Base-by-base conservation (phyloP, 169 alveolate species). In the Cryptosporidium xiaoi region DNA sequence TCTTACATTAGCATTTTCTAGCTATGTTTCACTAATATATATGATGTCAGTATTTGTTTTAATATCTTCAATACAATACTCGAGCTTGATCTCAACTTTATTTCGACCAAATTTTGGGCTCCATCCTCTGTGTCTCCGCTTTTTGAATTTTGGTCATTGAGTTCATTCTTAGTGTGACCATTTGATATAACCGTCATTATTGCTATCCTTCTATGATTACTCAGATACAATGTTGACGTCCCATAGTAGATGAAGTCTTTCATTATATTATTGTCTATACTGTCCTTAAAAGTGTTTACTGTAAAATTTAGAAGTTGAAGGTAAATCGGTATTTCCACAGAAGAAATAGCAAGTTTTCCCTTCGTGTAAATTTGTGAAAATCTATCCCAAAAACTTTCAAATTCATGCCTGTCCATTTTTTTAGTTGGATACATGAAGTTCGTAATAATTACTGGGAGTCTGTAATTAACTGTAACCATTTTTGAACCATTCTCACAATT, bases 341-440 rank as follows among this genome's bases (percentile, higher is more conserved):
- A 62, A 44, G 87, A 44, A 24, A 77, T 60, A 4, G 77, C 36
- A n/a, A 77, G 65, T 7, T 20, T 34, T 2, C 87, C 87, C 46
- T 77, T 77, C 1, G 16, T 44, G 20, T 68, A 77, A 44, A 66
- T 20, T 77, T 77, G 77, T 27, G 55, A 16, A 33, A 77, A 56
- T 77, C 27, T 77, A 44, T 20, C 71, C 87, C 87, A 77, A 44
- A 77, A 77, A 60, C 64, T 33, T 44, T 60, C 77, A 77, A 77
- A 77, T 51, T 77, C 77, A 13, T 62, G 24, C 27, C 31, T 62
- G 10, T 27, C 18, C 87, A 77, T 77, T 60, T 77, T 62, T 77
- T 77, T 77, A 1, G 87, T 77, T 7, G 87, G 87, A n/a, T 56
- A 46, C 87, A 77, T 77, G 40, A 77, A 77, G 20, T 60, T 56